Percentiles rank a stretch among this genome's conserved stretches.
Evolutionary conservation across 1,284 basidiomycete genomes (phyloP).

Genomic region (Irpex sp.): DNA sequence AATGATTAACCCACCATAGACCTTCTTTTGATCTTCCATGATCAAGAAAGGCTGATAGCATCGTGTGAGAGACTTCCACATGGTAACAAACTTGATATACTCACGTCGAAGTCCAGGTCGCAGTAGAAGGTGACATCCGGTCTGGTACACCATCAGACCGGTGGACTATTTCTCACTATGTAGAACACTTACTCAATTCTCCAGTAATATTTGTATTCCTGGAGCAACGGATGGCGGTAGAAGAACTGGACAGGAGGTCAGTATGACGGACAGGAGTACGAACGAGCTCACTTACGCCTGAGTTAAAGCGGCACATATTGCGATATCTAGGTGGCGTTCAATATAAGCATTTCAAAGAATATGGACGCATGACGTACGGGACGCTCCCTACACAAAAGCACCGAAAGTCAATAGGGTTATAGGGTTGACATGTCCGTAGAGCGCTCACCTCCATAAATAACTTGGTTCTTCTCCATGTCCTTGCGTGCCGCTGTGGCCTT

Average conservation of each 20-base stretch:
- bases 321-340: conserved; percentile 50
- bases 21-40: conserved; percentile 86
- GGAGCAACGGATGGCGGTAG: conserved; percentile 75
- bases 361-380: conserved; percentile 38
- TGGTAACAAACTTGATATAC: background rate
- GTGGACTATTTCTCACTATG: background rate
- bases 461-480: conserved; percentile 72
- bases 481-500: conserved; percentile 69
- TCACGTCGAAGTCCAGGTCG: conserved; percentile 27
- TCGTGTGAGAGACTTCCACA: background rate
- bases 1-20: conserved; percentile 54
- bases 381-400: conserved; percentile 45
- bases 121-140: conserved; percentile 30
- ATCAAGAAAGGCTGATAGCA: conserved; percentile 80
- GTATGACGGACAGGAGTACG: conserved; percentile 5
- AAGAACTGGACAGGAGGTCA: conserved; percentile 56
- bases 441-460: conserved; percentile 79
- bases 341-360: background rate
- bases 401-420: background rate
- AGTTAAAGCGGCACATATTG: conserved; percentile 94
- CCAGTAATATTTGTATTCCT: conserved; percentile 92
- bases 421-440: background rate
- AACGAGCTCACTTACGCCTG: conserved; percentile 58
- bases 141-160: conserved; percentile 8
- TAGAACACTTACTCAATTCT: conserved; percentile 53